Conservation (phyloP, 306 rosid species). For the Inga leiocalycina region DNA sequence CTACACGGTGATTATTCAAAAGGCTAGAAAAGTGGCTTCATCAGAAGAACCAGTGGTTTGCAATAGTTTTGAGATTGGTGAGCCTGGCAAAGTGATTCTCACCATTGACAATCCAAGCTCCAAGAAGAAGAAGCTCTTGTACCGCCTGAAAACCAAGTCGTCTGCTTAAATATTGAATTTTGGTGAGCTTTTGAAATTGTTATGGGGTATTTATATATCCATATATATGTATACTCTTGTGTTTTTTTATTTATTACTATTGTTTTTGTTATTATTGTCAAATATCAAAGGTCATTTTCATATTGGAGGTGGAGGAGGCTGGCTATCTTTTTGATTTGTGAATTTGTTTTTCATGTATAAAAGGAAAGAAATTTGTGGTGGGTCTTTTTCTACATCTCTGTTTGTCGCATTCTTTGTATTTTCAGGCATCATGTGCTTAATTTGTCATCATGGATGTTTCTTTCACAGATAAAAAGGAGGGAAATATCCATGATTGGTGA, state of each 20-base stretch:
- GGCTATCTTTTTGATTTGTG: conserved; percentile 22
- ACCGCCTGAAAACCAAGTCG: conserved; percentile 71
- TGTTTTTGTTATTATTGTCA: conserved; percentile 19
- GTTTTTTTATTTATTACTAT: conserved; percentile 16
- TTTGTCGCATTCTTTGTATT: conserved; percentile 27
- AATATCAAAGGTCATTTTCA: conserved; percentile 26
- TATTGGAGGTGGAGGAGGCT: background rate
- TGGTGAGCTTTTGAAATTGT: background rate
- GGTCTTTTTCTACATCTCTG: conserved; percentile 30
- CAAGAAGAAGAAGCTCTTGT: conserved; percentile 83
- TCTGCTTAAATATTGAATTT: conserved; percentile 21
- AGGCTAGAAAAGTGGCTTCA: conserved; percentile 54
- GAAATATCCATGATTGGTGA: background rate
- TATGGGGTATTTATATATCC: background rate
- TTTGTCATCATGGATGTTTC: conserved; percentile 42
- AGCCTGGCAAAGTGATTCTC: conserved; percentile 75
- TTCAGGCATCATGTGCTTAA: conserved; percentile 32
- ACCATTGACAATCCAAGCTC: conserved; percentile 66
- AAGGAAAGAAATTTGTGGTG: conserved; percentile 30
- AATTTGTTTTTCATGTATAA: conserved; percentile 4
- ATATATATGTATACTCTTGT: conserved; percentile 8
- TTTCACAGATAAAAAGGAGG: conserved; percentile 18
- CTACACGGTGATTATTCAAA: conserved; percentile 71
- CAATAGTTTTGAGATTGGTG: conserved; percentile 58
- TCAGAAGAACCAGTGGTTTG: conserved; percentile 58